phyloP scores from a whole-genome alignment of 352 stramenopile genomes.

The Pythium grandisporangium region DNA sequence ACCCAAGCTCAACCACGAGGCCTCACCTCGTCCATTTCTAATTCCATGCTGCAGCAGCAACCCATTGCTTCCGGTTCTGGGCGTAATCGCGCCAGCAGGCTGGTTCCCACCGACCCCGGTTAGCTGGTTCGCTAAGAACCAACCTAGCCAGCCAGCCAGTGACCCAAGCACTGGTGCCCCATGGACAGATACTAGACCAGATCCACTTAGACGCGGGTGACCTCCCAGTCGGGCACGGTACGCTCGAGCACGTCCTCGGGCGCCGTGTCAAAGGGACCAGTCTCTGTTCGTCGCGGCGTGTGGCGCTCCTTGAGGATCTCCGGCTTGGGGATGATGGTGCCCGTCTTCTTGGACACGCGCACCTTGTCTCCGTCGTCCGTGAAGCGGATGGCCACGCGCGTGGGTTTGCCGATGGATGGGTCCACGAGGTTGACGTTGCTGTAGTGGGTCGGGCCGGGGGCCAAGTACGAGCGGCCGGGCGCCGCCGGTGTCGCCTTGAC shows the following conservation, averaged over 20 bases:
- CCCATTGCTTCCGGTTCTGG: too few species aligned
- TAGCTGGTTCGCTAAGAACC: too few species aligned
- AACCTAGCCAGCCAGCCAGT: too few species aligned
- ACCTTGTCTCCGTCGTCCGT: conserved; percentile 93
- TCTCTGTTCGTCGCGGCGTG: conserved; percentile 77
- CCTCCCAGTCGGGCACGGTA: conserved; percentile 70
- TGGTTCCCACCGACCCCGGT: too few species aligned
- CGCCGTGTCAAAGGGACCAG: conserved; percentile 67
- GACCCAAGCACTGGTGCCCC: too few species aligned
- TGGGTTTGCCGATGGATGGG: conserved; percentile 71
- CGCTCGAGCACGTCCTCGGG: conserved; percentile 74
- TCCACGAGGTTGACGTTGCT: conserved; percentile 84
- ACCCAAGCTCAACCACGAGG: too few species aligned
- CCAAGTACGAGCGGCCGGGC: conserved; percentile 67
- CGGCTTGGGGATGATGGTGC: conserved; percentile 93
- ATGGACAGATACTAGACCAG: too few species aligned
- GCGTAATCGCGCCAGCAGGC: too few species aligned
- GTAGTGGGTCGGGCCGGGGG: conserved; percentile 79
- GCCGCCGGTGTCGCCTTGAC: conserved; percentile 69
- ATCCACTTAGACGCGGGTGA: conserved; percentile 52
- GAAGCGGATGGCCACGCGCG: conserved; percentile 70
- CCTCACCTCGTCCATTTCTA: too few species aligned
- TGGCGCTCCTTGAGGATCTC: conserved; percentile 86
- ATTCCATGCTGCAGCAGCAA: too few species aligned
- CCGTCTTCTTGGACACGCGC: conserved; percentile 91